phyloP scores from a whole-genome alignment of 2,329 filamentous ascomycete species.

The Tolypocladium sp. region DNA sequence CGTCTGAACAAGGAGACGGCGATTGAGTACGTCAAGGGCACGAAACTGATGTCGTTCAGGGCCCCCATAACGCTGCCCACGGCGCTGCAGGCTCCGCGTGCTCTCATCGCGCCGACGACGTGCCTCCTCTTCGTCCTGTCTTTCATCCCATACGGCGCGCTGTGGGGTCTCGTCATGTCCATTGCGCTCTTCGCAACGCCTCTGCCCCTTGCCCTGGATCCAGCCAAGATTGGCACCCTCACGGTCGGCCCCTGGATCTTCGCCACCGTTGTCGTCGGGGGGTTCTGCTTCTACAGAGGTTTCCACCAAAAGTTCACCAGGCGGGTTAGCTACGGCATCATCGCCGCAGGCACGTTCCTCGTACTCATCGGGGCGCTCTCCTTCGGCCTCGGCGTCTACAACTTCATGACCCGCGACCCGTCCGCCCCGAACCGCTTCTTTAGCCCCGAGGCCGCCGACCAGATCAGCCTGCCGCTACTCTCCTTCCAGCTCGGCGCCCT shows the following conservation, averaged over 20 bases:
- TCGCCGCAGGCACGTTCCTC: slow-evolving; percentile 28
- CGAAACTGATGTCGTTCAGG: slow-evolving; percentile 29
- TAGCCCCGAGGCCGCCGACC: slow-evolving; percentile 13
- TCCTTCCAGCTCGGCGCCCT: slow-evolving; percentile 38
- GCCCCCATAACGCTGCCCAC: slow-evolving; percentile 17
- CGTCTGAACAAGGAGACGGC: slow-evolving; percentile 21
- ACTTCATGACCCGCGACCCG: slow-evolving; percentile 19
- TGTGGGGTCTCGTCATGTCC: slow-evolving; percentile 37
- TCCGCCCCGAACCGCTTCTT: slow-evolving; percentile 13
- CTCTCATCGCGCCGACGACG: slow-evolving; percentile 40
- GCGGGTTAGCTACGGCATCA: slow-evolving; percentile 19
- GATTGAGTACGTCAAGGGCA: slow-evolving; percentile 26
- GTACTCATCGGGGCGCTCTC: slow-evolving; percentile 31
- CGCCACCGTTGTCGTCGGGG: slow-evolving; percentile 20
- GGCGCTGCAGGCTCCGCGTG: slow-evolving; percentile 36
- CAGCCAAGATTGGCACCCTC: slow-evolving; percentile 32
- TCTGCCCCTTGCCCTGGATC: slow-evolving; percentile 30
- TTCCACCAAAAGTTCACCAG: slow-evolving; percentile 21
- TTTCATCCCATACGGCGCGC: slow-evolving; percentile 32
- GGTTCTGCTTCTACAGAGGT: slow-evolving; percentile 21
- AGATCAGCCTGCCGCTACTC: slow-evolving; percentile 27
- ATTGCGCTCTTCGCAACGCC: slow-evolving; percentile 38
- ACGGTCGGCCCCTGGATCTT: slow-evolving; percentile 35
- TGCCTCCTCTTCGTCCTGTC: slow-evolving; percentile 34
- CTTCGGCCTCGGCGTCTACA: slow-evolving; percentile 29